Percentiles rank a stretch among this genome's conserved stretches.
These are phyloP conservation scores for Macrophomina phaseolina DNA, from an alignment of 2,329 filamentous ascomycete genomes.

Conservation along the genomic window DNA sequence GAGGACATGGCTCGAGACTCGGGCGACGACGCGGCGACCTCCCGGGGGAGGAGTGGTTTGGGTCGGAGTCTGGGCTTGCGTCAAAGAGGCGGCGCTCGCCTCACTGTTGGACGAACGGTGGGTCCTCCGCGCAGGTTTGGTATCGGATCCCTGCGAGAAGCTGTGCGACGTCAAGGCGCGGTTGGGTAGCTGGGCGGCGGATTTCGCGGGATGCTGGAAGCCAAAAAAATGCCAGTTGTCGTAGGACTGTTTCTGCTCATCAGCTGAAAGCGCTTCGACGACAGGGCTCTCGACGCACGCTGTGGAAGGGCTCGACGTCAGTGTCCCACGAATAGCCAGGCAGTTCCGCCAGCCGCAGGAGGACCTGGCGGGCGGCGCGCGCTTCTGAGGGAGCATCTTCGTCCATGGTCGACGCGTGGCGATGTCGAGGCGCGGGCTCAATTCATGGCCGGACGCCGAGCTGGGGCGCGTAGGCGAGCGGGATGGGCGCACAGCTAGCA, in stretches of 20 bases:
- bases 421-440: constrained; percentile 17
- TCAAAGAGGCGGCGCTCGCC: constrained; percentile 39
- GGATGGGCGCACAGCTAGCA: background rate
- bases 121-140: constrained; percentile 34
- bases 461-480: background rate
- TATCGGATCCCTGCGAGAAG: constrained; percentile 41
- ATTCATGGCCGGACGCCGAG: constrained; percentile 17
- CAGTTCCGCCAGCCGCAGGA: constrained; percentile 45
- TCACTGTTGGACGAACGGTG: constrained; percentile 46
- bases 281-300: constrained; percentile 37
- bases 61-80: constrained; percentile 49
- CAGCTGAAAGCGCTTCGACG: constrained; percentile 27
- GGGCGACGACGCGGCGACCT: constrained; percentile 70
- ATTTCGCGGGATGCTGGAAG: constrained; percentile 35
- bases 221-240: constrained; percentile 77
- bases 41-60: constrained; percentile 41
- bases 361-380: constrained; percentile 39
- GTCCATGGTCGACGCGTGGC: constrained; percentile 23
- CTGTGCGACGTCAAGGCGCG: constrained; percentile 34
- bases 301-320: constrained; percentile 55
- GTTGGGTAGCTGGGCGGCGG: constrained; percentile 1
- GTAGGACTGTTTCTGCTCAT: constrained; percentile 63
- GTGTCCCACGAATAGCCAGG: constrained; percentile 47
- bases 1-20: constrained; percentile 80
- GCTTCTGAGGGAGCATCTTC: constrained; percentile 29